These are phyloP conservation scores for Candida ipomoeae DNA, from an alignment of 805 yeast genomes.

Conservation along the genomic window DNA sequence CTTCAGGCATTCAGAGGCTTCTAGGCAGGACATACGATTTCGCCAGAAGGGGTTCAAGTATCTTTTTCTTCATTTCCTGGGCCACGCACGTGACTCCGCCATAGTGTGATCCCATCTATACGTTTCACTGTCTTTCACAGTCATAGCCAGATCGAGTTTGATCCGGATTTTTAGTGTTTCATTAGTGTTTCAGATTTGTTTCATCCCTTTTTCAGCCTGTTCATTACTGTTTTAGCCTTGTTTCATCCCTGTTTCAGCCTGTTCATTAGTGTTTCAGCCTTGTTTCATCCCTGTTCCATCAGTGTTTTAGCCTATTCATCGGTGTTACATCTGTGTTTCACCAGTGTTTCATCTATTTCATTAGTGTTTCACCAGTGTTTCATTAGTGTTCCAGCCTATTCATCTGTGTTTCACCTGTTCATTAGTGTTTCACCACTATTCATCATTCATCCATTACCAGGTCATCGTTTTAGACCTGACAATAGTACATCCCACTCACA, in stretches of 20 bases:
- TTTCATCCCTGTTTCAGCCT: neutral
- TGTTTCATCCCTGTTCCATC: slow-evolving; percentile 29
- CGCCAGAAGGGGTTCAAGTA: neutral
- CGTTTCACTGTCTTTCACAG: no score
- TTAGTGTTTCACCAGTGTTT: no score
- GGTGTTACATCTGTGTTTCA: no score
- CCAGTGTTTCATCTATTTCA: no score
- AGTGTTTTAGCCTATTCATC: no score
- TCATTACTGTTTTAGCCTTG: neutral
- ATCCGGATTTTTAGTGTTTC: neutral
- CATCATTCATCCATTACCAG: no score
- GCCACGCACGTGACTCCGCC: no score
- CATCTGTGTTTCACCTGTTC: no score
- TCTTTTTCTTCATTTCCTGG: no score
- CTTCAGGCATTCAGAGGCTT: neutral
- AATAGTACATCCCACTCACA: neutral
- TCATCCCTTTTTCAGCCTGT: neutral
- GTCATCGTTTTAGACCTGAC: neutral
- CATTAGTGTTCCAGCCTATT: no score
- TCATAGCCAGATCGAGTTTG: neutral
- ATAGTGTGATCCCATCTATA: no score
- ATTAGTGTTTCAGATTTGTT: neutral
- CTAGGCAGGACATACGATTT: neutral
- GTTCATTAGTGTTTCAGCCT: neutral
- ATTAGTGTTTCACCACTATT: no score